phyloP scores from a whole-genome alignment of 345 rosid genomes.

The Microthlaspi erraticum region DNA sequence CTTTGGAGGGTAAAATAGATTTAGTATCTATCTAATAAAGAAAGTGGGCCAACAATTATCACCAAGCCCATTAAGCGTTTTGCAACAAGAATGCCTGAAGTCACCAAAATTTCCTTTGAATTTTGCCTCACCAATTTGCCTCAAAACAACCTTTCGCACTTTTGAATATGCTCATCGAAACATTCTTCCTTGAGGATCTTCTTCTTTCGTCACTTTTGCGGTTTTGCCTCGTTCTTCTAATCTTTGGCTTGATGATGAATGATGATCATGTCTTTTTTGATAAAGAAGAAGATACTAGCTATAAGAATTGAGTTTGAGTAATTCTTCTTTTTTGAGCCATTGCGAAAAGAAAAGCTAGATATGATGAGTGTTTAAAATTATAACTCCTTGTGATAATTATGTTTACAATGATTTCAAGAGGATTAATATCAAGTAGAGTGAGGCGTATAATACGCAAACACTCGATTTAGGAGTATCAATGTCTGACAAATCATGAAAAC shows the following conservation, averaged over 20 bases:
- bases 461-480: constrained; percentile 21
- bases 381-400: background rate
- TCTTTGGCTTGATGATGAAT: too few relatives aligned
- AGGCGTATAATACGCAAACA: background rate
- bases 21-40: too few relatives aligned
- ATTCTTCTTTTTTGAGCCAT: background rate
- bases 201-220: background rate
- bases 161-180: too few relatives aligned
- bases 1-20: too few relatives aligned
- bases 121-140: too few relatives aligned
- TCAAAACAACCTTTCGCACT: too few relatives aligned
- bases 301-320: background rate
- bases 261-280: too few relatives aligned
- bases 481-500: background rate
- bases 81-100: constrained; percentile 22
- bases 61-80: constrained; percentile 34
- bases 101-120: constrained; percentile 5
- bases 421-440: constrained; percentile 1
- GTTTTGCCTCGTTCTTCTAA: too few relatives aligned
- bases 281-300: constrained; percentile 9
- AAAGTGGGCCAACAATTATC: constrained; percentile 20
- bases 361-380: constrained; percentile 4
- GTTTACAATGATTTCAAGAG: background rate
- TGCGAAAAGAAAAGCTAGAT: background rate
- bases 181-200: too few relatives aligned